These are phyloP conservation scores for Chenopodium suecicum DNA, from an alignment of 148 eudicot species.

Conservation along the genomic window DNA sequence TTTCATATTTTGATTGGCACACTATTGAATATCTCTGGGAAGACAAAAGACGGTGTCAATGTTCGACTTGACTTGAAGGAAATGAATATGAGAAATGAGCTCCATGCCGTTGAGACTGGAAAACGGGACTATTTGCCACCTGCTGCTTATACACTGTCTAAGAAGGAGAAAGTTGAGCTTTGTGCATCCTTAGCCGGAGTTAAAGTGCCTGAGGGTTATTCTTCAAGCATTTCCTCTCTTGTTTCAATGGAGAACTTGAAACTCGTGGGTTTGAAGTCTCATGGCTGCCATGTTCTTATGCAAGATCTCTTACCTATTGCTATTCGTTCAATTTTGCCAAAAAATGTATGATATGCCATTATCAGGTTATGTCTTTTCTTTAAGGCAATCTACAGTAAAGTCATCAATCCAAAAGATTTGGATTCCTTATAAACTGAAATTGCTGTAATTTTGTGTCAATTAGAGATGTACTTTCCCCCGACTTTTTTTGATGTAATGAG, in stretches of 20 bases:
- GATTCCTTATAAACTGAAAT: neutral
- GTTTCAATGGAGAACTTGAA: neutral
- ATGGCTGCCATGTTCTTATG: neutral
- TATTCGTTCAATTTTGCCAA: slow-evolving; percentile 10
- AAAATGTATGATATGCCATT: neutral
- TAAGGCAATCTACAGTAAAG: neutral
- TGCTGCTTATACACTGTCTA: slow-evolving; percentile 13
- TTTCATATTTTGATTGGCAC: too few relatives aligned
- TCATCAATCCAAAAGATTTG: slow-evolving; percentile 7
- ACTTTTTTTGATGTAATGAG: slow-evolving; percentile 1
- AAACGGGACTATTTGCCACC: slow-evolving; percentile 3
- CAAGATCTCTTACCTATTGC: neutral
- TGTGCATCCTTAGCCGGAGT: slow-evolving; percentile 11
- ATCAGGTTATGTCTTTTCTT: neutral
- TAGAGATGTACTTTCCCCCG: slow-evolving; percentile 20
- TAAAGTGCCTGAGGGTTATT: neutral
- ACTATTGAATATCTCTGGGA: slow-evolving; percentile 7
- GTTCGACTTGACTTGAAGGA: slow-evolving; percentile 18
- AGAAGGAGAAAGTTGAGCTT: slow-evolving; percentile 20
- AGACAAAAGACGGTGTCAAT: slow-evolving; percentile 19
- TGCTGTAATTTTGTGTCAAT: slow-evolving; percentile 6
- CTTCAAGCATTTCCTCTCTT: too few relatives aligned
- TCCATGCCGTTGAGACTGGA: slow-evolving; percentile 4
- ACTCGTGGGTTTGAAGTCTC: neutral
- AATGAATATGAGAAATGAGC: slow-evolving; percentile 16